phyloP scores from a whole-genome alignment of 495 filamentous ascomycete species.

The Neurospora hispaniola region DNA sequence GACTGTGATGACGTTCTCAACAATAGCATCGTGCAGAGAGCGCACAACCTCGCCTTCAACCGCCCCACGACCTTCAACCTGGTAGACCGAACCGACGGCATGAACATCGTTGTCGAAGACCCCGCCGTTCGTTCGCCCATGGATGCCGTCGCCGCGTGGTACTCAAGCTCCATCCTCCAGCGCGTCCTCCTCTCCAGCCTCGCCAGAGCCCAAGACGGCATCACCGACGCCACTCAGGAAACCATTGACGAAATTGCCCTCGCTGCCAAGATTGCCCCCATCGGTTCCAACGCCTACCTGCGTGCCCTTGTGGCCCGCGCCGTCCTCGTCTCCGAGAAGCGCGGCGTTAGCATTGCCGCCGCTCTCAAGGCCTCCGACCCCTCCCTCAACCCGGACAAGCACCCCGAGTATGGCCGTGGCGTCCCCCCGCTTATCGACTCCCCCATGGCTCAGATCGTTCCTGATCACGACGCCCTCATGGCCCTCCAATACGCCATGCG shows the following conservation, averaged over 20 bases:
- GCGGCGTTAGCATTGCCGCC: conserved; percentile 42
- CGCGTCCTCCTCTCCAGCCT: conserved; percentile 53
- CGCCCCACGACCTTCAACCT: conserved; percentile 56
- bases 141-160: conserved; percentile 87
- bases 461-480: conserved; percentile 53
- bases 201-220: conserved; percentile 26
- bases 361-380: conserved; percentile 44
- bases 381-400: conserved; percentile 34
- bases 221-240: conserved; percentile 24
- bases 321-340: conserved; percentile 42
- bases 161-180: conserved; percentile 67
- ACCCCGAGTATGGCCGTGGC: conserved; percentile 13
- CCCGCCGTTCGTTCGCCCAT: conserved; percentile 76
- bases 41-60: conserved; percentile 88
- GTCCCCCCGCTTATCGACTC: conserved; percentile 20
- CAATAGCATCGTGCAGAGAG: conserved; percentile 67
- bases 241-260: conserved; percentile 49
- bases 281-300: conserved; percentile 61
- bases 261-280: conserved; percentile 66
- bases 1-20: conserved; percentile 74
- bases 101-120: conserved; percentile 81
- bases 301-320: conserved; percentile 70
- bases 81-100: conserved; percentile 51
- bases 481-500: conserved; percentile 77
- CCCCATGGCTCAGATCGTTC: conserved; percentile 20